Percentiles rank a stretch among this genome's conserved stretches.
These are phyloP conservation scores for Ensete glaucum DNA, from an alignment of 176 grass and related monocot genomes.

Conservation along the genomic window DNA sequence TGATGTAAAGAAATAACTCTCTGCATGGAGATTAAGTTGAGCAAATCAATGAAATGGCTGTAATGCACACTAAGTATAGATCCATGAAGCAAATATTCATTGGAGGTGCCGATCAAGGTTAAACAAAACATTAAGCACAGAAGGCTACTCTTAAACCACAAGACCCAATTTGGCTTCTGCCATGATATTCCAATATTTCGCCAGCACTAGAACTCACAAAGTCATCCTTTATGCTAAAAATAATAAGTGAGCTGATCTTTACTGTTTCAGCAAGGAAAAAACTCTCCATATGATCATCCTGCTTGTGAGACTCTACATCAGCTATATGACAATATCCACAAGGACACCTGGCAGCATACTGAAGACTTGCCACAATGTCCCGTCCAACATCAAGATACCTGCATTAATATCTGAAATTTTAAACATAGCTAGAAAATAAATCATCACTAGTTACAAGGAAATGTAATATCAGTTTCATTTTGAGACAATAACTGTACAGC, in stretches of 20 bases:
- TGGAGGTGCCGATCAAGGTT: background rate
- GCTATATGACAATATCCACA: slow-evolving; percentile 97
- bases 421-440: background rate
- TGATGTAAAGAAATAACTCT: background rate
- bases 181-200: background rate
- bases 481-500: background rate
- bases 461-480: background rate
- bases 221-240: background rate
- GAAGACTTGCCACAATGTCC: slow-evolving; percentile 85
- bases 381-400: slow-evolving; percentile 90
- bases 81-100: background rate
- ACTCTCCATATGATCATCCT: slow-evolving; percentile 99
- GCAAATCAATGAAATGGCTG: background rate
- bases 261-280: slow-evolving; percentile 97
- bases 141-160: background rate
- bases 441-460: background rate
- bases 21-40: background rate
- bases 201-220: background rate
- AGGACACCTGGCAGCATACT: slow-evolving; percentile 81
- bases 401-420: slow-evolving; percentile 7
- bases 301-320: slow-evolving; percentile 86
- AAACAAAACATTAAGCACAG: no score
- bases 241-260: slow-evolving; percentile 16
- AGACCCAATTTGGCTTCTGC: background rate
- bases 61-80: background rate